Evolutionary conservation across 768 basidiomycete genomes (phyloP).

Genomic region (Phaeolepiota aurea): DNA sequence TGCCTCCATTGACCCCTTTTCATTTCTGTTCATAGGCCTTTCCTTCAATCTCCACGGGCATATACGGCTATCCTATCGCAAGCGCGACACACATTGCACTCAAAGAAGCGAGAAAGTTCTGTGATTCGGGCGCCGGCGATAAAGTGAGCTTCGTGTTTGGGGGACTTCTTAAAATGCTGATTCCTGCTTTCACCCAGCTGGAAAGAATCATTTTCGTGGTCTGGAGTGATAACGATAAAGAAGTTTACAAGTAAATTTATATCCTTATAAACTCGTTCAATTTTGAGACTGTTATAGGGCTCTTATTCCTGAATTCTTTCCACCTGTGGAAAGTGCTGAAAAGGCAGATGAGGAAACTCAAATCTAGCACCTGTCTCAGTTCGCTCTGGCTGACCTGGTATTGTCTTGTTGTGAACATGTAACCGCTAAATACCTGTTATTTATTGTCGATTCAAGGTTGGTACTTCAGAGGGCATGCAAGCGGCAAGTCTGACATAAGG

Average conservation of each 20-base stretch:
- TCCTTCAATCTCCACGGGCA: constrained; percentile 70
- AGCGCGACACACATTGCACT: constrained; percentile 70
- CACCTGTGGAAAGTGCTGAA: constrained; percentile 17
- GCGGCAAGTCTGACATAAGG: too few species aligned
- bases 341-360: constrained; percentile 1
- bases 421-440: too few species aligned
- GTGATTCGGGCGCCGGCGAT: constrained; percentile 42
- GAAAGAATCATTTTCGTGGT: constrained; percentile 72
- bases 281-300: constrained; percentile 15
- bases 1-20: neutral
- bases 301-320: constrained; percentile 62
- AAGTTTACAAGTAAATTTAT: constrained; percentile 53
- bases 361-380: too few species aligned
- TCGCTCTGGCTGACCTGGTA: too few species aligned
- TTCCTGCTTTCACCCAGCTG: constrained; percentile 27
- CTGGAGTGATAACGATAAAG: constrained; percentile 56
- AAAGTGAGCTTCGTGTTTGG: constrained; percentile 25
- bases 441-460: too few species aligned
- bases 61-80: constrained; percentile 71
- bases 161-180: neutral
- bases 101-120: constrained; percentile 42
- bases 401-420: too few species aligned
- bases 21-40: constrained; percentile 47
- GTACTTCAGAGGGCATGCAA: too few species aligned
- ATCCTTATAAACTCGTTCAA: neutral